Evolutionary conservation across 176 grass and related monocot species (phyloP), one percentile per base, ranked within the genome.

Genomic region (Saccharum officinarum): DNA sequence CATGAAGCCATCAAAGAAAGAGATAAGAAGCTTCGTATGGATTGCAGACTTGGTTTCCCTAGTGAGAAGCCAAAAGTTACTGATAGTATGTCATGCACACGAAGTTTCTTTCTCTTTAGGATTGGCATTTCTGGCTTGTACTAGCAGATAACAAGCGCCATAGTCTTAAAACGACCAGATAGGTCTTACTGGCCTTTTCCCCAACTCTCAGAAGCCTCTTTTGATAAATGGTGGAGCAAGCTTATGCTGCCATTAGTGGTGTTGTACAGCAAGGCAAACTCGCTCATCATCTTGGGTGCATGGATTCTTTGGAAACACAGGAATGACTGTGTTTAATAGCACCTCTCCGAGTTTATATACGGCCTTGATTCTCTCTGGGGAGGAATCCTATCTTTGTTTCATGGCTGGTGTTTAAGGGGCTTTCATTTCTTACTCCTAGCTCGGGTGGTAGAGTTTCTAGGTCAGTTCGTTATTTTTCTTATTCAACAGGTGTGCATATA

Each of bases 1-100:
- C 68, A 74, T 59, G 31, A 69, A 90, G 5, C 37, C 50, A 54
- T 78, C 71, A 72, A 69, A 79, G 7, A 79, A 88, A 79, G 42
- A 83, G 22, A 60, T 67, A 73, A 67, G 84, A 73, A 83, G 69
- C 22, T 79, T 59, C 67, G 22, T 26, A 37, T 38, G 46, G 16
- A 65, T 65, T 66, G 64, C 8, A 71, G 23, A 83, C 2, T n/a
- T 63, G 39, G 39, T 50, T 44, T 52, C 40, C 1, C 2, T 64
- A 76, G 60, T 50, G 8, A 74, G 69, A 71, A 13, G n/a, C 10
- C 18, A 45, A 15, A 26, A 44, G 20, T 60, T 60, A 23, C 55
- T 2, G 5, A 22, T 57, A 52, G 5, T 52, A 52, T 52, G 49
- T 52, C 49, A 52, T 46, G 18, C 28, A 78, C 4, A 64, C 11